Evolutionary conservation across 441 rosid species (phyloP).

Genomic region (Arabidopsis hybrid): DNA sequence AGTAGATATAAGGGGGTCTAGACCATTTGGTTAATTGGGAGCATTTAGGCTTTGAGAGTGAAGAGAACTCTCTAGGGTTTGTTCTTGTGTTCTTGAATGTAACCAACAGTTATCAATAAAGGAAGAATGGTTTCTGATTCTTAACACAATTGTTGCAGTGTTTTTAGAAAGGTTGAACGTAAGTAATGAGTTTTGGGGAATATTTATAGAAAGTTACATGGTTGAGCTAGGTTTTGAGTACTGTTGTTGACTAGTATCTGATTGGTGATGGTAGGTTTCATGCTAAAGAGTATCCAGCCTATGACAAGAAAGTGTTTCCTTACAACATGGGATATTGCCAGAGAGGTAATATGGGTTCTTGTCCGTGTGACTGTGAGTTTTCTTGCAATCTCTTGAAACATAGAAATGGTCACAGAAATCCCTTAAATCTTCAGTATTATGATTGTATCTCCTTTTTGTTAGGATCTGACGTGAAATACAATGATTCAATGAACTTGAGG

Average conservation of each 20-base stretch:
- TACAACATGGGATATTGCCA: constrained; percentile 89
- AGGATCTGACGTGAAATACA: constrained; percentile 73
- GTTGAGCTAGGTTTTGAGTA: not conserved
- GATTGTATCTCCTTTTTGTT: constrained; percentile 29
- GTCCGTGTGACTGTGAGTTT: not conserved
- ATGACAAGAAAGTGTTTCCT: constrained; percentile 70
- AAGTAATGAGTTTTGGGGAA: not conserved
- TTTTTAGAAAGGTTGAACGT: not conserved
- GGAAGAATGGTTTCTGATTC: not conserved
- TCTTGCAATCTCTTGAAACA: constrained; percentile 16
- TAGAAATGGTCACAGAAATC: not conserved
- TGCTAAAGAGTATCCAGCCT: constrained; percentile 91
- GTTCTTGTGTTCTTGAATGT: not conserved
- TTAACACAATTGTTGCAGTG: not conserved
- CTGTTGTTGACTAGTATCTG: constrained; percentile 14
- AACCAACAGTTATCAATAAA: no score
- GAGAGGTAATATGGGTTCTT: constrained; percentile 52
- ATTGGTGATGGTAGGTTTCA: constrained; percentile 67
- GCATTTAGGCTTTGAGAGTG: not conserved
- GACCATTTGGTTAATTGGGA: not conserved
- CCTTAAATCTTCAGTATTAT: constrained; percentile 2
- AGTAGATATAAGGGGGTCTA: not conserved
- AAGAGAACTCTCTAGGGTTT: not conserved
- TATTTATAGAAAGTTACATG: not conserved
- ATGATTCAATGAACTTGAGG: constrained; percentile 81